Evolutionary conservation across 140 eudicot genomes (phyloP).

Genomic region (Flaveria floridana): DNA sequence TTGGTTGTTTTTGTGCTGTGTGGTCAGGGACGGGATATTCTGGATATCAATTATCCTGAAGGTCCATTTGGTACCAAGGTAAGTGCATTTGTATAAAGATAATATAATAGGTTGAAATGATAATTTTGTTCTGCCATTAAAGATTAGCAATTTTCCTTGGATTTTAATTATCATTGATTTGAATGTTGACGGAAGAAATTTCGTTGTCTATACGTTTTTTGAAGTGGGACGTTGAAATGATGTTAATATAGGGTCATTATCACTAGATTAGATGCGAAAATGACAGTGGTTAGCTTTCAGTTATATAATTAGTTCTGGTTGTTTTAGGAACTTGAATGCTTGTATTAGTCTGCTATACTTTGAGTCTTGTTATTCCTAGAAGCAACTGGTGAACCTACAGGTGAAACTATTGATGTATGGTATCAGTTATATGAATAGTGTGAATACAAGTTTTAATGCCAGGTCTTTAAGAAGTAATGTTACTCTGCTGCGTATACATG

Average conservation of each 20-base stretch:
- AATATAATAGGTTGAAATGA: not conserved
- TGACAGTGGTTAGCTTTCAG: not conserved
- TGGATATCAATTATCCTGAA: slow-evolving; percentile 60
- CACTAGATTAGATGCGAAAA: not conserved
- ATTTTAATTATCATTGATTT: slow-evolving; percentile 20
- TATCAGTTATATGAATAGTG: not conserved
- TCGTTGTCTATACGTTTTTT: not conserved
- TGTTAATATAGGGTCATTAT: not conserved
- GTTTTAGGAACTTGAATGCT: not conserved
- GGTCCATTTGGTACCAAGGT: slow-evolving; percentile 94
- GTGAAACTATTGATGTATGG: not conserved
- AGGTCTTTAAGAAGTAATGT: not conserved
- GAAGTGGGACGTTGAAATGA: not conserved
- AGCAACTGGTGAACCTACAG: not conserved
- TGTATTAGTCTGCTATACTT: slow-evolving; percentile 3
- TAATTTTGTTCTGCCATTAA: not conserved
- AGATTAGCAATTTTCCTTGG: not conserved
- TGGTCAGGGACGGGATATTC: slow-evolving; percentile 58
- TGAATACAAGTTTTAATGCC: not conserved
- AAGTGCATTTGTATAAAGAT: slow-evolving; percentile 26
- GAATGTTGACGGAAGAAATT: not conserved
- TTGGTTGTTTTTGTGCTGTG: slow-evolving; percentile 19
- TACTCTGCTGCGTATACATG: slow-evolving; percentile 16
- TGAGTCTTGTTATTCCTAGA: not conserved
- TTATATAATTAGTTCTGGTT: not conserved